These are phyloP conservation scores for Strombidium stylifer DNA, from an alignment of 73 alveolate species.

Conservation along the genomic window DNA sequence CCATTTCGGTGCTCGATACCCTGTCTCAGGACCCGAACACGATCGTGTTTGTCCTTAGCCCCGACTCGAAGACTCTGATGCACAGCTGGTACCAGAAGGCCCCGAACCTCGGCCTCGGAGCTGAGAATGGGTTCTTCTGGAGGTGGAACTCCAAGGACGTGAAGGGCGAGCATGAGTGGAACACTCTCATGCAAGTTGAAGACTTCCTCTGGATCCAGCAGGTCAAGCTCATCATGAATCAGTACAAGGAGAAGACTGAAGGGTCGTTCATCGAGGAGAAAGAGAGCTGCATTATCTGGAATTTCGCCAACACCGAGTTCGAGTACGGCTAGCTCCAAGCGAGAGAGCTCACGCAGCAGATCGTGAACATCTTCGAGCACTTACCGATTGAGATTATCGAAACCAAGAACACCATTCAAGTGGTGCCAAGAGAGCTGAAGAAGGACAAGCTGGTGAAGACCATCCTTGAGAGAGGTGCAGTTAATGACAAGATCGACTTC, in stretches of 20 bases:
- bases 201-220: slow-evolving; percentile 76
- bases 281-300: slow-evolving; percentile 66
- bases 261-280: slow-evolving; percentile 79
- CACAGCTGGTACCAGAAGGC: slow-evolving; percentile 46
- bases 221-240: slow-evolving; percentile 63
- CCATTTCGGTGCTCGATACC: no score
- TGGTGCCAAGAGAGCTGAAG: slow-evolving; percentile 11
- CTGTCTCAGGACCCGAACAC: slow-evolving; percentile 49
- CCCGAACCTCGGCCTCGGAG: slow-evolving; percentile 61
- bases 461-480: slow-evolving; percentile 9
- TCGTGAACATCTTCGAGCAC: slow-evolving; percentile 57
- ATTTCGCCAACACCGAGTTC: slow-evolving; percentile 69
- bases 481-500: slow-evolving; percentile 31
- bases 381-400: slow-evolving; percentile 44
- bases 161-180: slow-evolving; percentile 11
- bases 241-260: slow-evolving; percentile 72
- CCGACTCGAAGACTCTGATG: slow-evolving; percentile 23
- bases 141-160: slow-evolving; percentile 29
- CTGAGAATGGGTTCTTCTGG: slow-evolving; percentile 77
- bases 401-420: slow-evolving; percentile 71
- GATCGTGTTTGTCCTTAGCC: slow-evolving; percentile 30
- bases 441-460: slow-evolving; percentile 34
- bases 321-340: slow-evolving; percentile 77
- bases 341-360: slow-evolving; percentile 58
- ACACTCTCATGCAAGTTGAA: slow-evolving; percentile 13